Conservation (phyloP, 2,329 filamentous ascomycete genomes). For the Periconia macrospinosa region DNA sequence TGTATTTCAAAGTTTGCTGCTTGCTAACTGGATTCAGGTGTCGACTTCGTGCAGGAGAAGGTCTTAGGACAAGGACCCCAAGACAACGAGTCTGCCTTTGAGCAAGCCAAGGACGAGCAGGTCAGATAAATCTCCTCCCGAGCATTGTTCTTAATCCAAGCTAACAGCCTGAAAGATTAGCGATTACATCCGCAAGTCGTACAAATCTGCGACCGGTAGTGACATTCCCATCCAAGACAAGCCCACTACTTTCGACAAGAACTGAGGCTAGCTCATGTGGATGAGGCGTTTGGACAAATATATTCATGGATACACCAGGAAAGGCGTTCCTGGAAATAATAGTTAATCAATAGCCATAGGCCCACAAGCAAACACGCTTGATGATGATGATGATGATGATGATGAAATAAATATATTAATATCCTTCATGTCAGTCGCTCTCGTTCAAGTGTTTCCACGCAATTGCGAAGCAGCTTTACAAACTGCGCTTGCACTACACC, state of each 20-base stretch:
- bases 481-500: constrained; percentile 31
- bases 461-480: constrained; percentile 29
- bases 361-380: not conserved
- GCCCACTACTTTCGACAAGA: constrained; percentile 43
- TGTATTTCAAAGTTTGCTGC: not conserved
- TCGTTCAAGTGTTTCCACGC: constrained; percentile 26
- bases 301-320: not conserved
- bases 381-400: no score
- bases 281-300: not conserved
- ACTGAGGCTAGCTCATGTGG: not conserved
- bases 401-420: not conserved
- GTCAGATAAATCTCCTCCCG: not conserved
- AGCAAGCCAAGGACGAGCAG: constrained; percentile 83
- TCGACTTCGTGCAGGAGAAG: constrained; percentile 79
- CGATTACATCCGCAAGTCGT: constrained; percentile 70
- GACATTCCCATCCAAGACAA: constrained; percentile 74
- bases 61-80: constrained; percentile 71
- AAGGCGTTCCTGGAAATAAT: not conserved
- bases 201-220: constrained; percentile 68
- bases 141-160: not conserved
- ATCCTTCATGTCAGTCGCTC: constrained; percentile 13
- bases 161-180: constrained; percentile 52
- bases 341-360: not conserved
- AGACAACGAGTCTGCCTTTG: constrained; percentile 59
- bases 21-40: constrained; percentile 51